A percentile compares a stretch with the other conserved stretches of the same genome.
Conservation (phyloP, 495 filamentous ascomycete species). For the Penicillium goetzii region DNA sequence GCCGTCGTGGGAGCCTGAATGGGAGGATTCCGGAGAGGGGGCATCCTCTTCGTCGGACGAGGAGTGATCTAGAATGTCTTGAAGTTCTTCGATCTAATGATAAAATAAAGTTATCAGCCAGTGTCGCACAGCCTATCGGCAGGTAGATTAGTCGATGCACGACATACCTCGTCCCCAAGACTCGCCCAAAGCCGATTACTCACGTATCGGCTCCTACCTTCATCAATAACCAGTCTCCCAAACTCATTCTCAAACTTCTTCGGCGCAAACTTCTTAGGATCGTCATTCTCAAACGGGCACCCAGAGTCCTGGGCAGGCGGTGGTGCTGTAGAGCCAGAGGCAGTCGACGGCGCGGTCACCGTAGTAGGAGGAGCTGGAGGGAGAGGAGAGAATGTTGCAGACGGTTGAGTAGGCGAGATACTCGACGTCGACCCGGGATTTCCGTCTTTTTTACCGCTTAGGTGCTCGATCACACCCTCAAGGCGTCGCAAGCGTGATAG, state of each 20-base stretch:
- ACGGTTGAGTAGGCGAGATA: constrained; percentile 13
- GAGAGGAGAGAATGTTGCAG: background rate
- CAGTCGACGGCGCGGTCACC: background rate
- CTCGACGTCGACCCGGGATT: constrained; percentile 13
- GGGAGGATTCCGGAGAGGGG: constrained; percentile 58
- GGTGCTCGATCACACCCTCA: constrained; percentile 77
- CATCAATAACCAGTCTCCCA: constrained; percentile 81
- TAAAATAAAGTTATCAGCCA: constrained; percentile 4
- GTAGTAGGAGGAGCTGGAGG: constrained; percentile 6
- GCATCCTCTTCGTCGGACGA: constrained; percentile 67
- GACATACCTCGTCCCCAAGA: constrained; percentile 76
- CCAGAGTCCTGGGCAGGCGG: constrained; percentile 14
- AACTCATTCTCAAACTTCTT: constrained; percentile 65
- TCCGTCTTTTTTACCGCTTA: constrained; percentile 46
- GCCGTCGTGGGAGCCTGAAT: constrained; percentile 63
- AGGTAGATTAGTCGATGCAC: background rate
- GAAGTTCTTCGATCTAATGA: constrained; percentile 69
- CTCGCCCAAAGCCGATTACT: constrained; percentile 90
- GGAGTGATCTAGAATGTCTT: constrained; percentile 67
- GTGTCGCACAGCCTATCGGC: background rate
- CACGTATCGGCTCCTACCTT: constrained; percentile 81
- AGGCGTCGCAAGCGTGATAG: constrained; percentile 76
- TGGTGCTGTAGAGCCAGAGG: constrained; percentile 13
- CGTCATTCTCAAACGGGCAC: constrained; percentile 36
- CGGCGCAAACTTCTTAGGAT: constrained; percentile 32